A percentile compares a stretch with the other conserved stretches of the same genome.
phyloP scores from a whole-genome alignment of 2,329 filamentous ascomycete species.

The Scorias spongiosa region DNA sequence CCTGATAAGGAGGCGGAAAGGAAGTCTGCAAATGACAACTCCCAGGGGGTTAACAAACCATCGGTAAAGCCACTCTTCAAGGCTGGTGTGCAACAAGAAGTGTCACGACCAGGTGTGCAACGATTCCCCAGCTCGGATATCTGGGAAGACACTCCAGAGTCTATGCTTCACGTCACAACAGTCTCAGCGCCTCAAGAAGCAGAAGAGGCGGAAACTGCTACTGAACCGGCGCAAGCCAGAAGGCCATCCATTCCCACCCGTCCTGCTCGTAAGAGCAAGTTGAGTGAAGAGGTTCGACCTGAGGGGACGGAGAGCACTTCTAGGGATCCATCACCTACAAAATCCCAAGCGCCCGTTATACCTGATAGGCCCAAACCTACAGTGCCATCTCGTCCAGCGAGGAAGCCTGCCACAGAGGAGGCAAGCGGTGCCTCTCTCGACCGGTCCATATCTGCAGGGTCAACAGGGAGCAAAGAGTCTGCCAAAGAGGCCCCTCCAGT shows the following conservation, averaged over 20 bases:
- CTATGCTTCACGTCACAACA: constrained; percentile 62
- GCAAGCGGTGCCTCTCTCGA: constrained; percentile 20
- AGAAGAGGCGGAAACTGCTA: constrained; percentile 10
- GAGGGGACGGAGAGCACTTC: constrained; percentile 16
- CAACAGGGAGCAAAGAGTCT: constrained; percentile 23
- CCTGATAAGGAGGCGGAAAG: constrained; percentile 36
- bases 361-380: constrained; percentile 49
- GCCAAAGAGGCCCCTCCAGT: constrained; percentile 20
- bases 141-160: constrained; percentile 88
- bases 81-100: constrained; percentile 33
- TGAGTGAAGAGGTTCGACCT: constrained; percentile 16
- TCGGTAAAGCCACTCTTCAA: constrained; percentile 50
- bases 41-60: constrained; percentile 27
- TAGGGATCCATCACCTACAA: constrained; percentile 28
- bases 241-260: constrained; percentile 17
- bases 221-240: constrained; percentile 12
- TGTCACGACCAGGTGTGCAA: constrained; percentile 37
- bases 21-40: constrained; percentile 13
- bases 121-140: constrained; percentile 85
- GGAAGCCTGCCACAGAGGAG: constrained; percentile 24
- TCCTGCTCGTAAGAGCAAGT: constrained; percentile 15
- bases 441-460: constrained; percentile 24
- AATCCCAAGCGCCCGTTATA: constrained; percentile 37
- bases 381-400: constrained; percentile 45
- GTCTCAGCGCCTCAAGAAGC: constrained; percentile 32